Percentiles rank a stretch among this genome's conserved stretches.
These are phyloP conservation scores for Quercus engelmannii DNA, from an alignment of 306 rosid genomes.

Conservation along the genomic window DNA sequence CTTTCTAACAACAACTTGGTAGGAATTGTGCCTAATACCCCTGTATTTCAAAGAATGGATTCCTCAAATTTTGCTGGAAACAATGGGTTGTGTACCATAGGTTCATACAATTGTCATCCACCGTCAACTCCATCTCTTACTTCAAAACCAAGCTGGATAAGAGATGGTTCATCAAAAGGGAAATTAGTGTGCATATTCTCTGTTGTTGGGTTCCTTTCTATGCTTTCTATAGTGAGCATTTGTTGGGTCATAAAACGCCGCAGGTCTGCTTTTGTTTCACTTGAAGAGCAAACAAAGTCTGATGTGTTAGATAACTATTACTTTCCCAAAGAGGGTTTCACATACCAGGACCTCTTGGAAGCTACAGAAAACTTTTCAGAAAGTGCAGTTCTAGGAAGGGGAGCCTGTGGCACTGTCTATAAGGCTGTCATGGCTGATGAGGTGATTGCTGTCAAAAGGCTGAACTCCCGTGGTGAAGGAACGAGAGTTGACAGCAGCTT, in stretches of 20 bases:
- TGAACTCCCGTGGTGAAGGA: conserved; percentile 73
- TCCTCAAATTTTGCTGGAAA: conserved; percentile 68
- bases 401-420: conserved; percentile 92
- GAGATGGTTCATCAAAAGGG: conserved; percentile 43
- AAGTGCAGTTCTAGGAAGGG: conserved; percentile 56
- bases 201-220: conserved; percentile 51
- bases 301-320: conserved; percentile 55
- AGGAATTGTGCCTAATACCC: conserved; percentile 69
- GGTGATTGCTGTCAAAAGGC: conserved; percentile 77
- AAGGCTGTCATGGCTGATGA: conserved; percentile 66
- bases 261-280: conserved; percentile 37
- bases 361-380: conserved; percentile 74
- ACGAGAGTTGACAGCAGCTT: conserved; percentile 64
- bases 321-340: conserved; percentile 80
- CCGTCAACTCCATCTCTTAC: conserved; percentile 29
- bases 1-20: conserved; percentile 71
- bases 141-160: conserved; percentile 40
- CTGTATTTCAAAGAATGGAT: conserved; percentile 70
- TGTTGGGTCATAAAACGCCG: conserved; percentile 48
- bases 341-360: conserved; percentile 77
- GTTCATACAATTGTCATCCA: conserved; percentile 44
- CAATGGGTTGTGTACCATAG: conserved; percentile 61
- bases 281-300: conserved; percentile 44
- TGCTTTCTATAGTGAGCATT: conserved; percentile 47
- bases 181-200: conserved; percentile 57